Percentiles rank a stretch among this genome's conserved stretches.
Conservation (phyloP, 257 asterid genomes). For the Catharanthus roseus region DNA sequence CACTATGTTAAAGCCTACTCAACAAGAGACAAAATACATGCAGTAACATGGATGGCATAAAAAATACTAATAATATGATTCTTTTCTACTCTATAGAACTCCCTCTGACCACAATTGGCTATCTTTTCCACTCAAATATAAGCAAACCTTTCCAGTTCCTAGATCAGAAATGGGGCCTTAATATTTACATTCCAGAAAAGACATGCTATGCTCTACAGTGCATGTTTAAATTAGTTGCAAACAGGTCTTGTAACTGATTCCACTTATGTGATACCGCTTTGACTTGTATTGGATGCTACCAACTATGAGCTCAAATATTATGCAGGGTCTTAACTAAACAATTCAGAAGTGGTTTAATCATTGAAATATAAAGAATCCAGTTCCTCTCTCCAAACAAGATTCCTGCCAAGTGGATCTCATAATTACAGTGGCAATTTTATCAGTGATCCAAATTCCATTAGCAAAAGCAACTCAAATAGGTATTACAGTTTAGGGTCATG, state of each 20-base stretch:
- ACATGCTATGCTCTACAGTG: background rate
- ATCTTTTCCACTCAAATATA: background rate
- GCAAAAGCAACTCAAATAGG: background rate
- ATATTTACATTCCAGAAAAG: background rate
- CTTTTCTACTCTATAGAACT: background rate
- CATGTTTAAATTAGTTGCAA: background rate
- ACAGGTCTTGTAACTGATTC: background rate
- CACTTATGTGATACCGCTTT: background rate
- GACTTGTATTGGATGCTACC: background rate
- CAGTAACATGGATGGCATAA: background rate
- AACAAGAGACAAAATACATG: constrained; percentile 1
- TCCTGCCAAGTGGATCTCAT: background rate
- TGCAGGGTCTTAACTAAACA: too few relatives aligned
- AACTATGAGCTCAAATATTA: background rate
- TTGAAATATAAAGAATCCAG: background rate
- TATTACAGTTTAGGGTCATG: background rate
- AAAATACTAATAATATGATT: background rate
- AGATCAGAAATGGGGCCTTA: background rate
- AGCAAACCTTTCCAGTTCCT: background rate
- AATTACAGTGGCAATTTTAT: background rate
- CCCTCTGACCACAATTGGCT: background rate
- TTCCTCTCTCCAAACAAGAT: background rate
- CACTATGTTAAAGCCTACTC: background rate
- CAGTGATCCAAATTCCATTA: background rate
- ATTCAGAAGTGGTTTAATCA: background rate